Base-by-base conservation (phyloP, 129 eudicot genomes). In the Lactuca sativa region DNA sequence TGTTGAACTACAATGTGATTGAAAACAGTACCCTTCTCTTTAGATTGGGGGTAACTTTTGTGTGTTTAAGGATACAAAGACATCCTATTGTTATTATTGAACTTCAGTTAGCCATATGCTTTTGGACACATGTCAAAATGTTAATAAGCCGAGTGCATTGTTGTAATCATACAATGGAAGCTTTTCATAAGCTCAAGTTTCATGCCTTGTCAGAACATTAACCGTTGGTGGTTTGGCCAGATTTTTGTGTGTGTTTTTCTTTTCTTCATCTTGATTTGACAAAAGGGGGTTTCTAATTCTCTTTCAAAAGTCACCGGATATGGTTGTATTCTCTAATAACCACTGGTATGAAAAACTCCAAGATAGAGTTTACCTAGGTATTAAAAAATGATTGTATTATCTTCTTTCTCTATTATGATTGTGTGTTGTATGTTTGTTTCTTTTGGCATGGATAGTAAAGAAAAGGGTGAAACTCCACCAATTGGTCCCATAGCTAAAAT, bases 131-230 rank as follows among this genome's bases (percentile, higher is more conserved):
- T 64, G 25, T 13, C 9, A 66, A 66, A 54, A 48, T 78, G 76
- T 62, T 74, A 75, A 77, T 77, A 84, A 81, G 78, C 32, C 68
- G 67, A 58, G 70, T 41, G 63, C 81, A 63, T 52, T 66, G 61
- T 76, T 67, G 67, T 70, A 69, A 62, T 18, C 56, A 10, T 49
- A 43, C 58, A 21, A 36, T 31, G 15, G 18, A 32, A 76, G 43
- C 25, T 36, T 60, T 76, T 68, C 25, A 48, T n/a, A 32, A 59
- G 38, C 14, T 30, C 40, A 12, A 31, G 9, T 8, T 51, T 53
- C 17, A 9, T n/a, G 48, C 38, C 32, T 10, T 60, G 30, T 36
- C 2, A 25, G 30, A 13, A 61, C 32, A 36, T 47, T 15, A 36
- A 34, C 9, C 8, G 3, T n/a, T 15, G 16, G 34, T 58, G 34